Conservation (phyloP, 2,329 filamentous ascomycete genomes). For the Mycogone perniciosa region DNA sequence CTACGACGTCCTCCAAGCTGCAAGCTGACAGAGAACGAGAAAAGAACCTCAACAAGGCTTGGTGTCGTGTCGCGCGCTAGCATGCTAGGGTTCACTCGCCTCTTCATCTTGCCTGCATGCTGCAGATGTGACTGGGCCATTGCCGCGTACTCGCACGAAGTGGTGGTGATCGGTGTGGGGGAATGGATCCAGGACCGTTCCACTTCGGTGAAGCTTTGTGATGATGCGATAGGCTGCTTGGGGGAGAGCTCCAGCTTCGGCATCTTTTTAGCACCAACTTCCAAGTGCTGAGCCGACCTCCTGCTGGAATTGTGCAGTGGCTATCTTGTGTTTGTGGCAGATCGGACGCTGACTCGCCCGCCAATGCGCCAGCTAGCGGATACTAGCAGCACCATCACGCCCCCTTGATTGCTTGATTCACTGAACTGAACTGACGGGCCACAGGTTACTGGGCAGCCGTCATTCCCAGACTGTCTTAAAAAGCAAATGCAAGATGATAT, state of each 20-base stretch:
- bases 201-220: slow-evolving; percentile 11
- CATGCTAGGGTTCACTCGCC: neutral
- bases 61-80: neutral
- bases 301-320: slow-evolving; percentile 1
- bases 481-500: neutral
- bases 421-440: too few species aligned
- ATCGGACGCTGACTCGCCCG: slow-evolving; percentile 1
- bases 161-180: slow-evolving; percentile 8
- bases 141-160: neutral
- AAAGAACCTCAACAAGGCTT: too few species aligned
- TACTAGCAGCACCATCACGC: neutral
- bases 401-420: too few species aligned
- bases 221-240: slow-evolving; percentile 8
- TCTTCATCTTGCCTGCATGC: slow-evolving; percentile 6
- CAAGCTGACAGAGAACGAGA: too few species aligned
- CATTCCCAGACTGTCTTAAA: neutral
- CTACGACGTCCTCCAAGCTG: too few species aligned
- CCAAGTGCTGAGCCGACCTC: slow-evolving; percentile 1
- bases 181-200: slow-evolving; percentile 6
- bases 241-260: slow-evolving; percentile 1
- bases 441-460: too few species aligned
- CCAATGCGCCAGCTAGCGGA: neutral
- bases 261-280: neutral
- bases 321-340: neutral
- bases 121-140: neutral